phyloP scores from a whole-genome alignment of 495 filamentous ascomycete genomes.

The Aspergillus cavernicola region DNA sequence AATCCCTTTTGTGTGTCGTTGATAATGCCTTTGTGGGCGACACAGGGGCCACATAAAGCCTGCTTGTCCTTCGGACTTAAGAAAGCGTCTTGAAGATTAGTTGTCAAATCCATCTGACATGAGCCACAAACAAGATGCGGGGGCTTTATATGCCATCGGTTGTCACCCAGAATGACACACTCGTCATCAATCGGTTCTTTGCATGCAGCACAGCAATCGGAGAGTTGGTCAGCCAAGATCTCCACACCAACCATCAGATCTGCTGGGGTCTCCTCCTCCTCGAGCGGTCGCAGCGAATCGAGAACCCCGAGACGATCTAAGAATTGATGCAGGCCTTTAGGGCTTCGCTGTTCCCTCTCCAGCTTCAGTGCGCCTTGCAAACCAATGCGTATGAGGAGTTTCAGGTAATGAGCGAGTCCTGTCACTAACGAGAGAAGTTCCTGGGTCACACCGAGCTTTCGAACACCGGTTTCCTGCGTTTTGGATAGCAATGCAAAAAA shows the following conservation, averaged over 20 bases:
- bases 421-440: conserved; percentile 94
- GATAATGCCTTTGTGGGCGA: conserved; percentile 39
- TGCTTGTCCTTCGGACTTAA: conserved; percentile 63
- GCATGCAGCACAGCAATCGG: conserved; percentile 78
- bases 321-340: conserved; percentile 74
- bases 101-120: conserved; percentile 70
- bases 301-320: conserved; percentile 74
- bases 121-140: conserved; percentile 70
- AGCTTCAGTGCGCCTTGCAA: conserved; percentile 89
- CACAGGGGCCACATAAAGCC: conserved; percentile 68
- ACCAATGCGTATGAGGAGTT: conserved; percentile 95
- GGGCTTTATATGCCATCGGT: conserved; percentile 72
- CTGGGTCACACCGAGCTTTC: conserved; percentile 92
- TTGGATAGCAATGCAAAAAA: conserved; percentile 95
- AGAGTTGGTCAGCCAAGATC: conserved; percentile 68
- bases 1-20: conserved; percentile 54
- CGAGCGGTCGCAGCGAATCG: conserved; percentile 57
- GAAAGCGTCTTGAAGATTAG: conserved; percentile 57
- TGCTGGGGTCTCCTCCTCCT: conserved; percentile 65
- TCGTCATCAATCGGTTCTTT: conserved; percentile 90
- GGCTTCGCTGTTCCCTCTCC: conserved; percentile 72
- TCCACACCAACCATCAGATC: conserved; percentile 71
- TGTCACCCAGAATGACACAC: conserved; percentile 67
- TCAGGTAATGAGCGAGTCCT: conserved; percentile 95
- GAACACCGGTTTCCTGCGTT: conserved; percentile 82